Conservation (phyloP, 805 yeast species). For the Candida chauliodis region DNA sequence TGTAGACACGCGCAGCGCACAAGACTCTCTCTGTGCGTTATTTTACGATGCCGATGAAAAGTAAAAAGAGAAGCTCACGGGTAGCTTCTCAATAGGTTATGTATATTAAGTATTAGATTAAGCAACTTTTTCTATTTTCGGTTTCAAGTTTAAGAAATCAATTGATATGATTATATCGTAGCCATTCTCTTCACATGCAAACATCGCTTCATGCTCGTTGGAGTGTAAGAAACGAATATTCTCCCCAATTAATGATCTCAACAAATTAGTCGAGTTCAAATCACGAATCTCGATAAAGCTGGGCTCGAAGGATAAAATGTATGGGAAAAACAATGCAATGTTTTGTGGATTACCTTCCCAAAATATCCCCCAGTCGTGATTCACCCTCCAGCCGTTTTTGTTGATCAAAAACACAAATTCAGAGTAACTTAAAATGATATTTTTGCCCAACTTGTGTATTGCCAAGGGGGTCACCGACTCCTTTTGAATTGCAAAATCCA, state of each 20-base stretch:
- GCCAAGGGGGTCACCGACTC: conserved; percentile 83
- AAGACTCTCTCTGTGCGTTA: too few species aligned
- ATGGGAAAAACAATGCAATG: conserved; percentile 93
- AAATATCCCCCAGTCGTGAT: conserved; percentile 87
- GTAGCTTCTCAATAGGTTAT: too few species aligned
- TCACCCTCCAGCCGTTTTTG: conserved; percentile 93
- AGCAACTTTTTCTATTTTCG: too few species aligned
- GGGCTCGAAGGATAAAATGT: conserved; percentile 83
- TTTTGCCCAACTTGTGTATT: conserved; percentile 83
- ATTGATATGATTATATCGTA: conserved; percentile 88
- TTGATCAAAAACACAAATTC: conserved; percentile 95
- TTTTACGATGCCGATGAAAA: too few species aligned
- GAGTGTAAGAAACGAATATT: conserved; percentile 86
- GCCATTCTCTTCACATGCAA: conserved; percentile 89
- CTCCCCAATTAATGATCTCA: conserved; percentile 88
- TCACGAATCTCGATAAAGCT: conserved; percentile 90
- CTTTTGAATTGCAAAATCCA: conserved; percentile 85
- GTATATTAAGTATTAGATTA: too few species aligned
- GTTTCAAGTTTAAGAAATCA: conserved; percentile 74
- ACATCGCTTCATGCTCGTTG: conserved; percentile 87
- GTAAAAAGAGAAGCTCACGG: too few species aligned
- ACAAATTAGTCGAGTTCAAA: conserved; percentile 79
- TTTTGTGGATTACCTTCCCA: conserved; percentile 97
- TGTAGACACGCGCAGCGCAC: too few species aligned
- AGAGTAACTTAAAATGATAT: conserved; percentile 83